Evolutionary conservation across 2,329 filamentous ascomycete species (phyloP), one percentile per base, ranked within the genome.

Genomic region (Tolypocladium endophyticum): DNA sequence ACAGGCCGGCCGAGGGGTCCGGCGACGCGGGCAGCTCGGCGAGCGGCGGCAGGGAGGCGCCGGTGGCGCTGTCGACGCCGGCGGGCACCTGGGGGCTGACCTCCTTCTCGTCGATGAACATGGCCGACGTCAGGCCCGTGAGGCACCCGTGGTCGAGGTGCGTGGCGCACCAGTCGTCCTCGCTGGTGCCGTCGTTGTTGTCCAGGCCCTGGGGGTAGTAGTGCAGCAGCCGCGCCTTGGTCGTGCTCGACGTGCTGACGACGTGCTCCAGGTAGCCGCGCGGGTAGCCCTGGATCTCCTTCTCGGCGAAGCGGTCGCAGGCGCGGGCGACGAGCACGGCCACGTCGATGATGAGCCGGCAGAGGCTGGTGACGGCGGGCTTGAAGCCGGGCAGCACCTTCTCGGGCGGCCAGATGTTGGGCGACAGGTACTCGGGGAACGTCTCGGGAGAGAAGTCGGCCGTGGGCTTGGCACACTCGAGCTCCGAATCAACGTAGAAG

Each of bases 111-210:
- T 97, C 91, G 63, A 97, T 82, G 73, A 96, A 97, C 92, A 97
- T 96, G 65, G 93, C 92, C 2, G 89, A 93, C 0, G 94, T 99
- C 39, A 99, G 80, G 18, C 92, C 93, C 0, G 94, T 99, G 38
- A 99, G 81, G 71, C 93, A 97, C 52, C 94, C 92, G 68, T 97
- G 92, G 73, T 97, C 93, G 60, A 94, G 79, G 71, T 94, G 89
- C 1, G 88, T 91, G 4, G 92, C 90, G 73, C 93, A 99, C 94
- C 94, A 99, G 75, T 95, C 90, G 72, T 97, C 92, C 62, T 91
- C 87, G 58, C 78, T 77, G 5, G 38, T 55, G 39, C 71, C 73
- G 47, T 73, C 72, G 39, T 52, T 43, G 39, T 39, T 23, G 18
- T 28, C 16, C 45, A 25, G 45, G 25, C 74, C 76, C 69, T 81